These are phyloP conservation scores for Malus hybrid DNA, from an alignment of 331 rosid genomes.

Conservation along the genomic window DNA sequence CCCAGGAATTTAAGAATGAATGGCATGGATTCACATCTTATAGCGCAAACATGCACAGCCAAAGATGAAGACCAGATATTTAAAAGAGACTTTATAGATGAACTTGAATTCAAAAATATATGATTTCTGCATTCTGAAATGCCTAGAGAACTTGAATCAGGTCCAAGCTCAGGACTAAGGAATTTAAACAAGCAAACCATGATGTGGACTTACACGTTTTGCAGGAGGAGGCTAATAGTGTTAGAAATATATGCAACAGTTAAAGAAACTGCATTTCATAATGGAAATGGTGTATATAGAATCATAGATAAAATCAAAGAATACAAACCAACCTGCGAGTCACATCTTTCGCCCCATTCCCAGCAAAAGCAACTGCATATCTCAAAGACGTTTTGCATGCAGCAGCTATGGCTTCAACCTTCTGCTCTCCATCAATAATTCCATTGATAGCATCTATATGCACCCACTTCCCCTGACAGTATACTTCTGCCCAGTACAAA, in stretches of 20 bases:
- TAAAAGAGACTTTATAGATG: background rate
- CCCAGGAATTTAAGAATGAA: background rate
- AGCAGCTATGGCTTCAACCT: constrained; percentile 78
- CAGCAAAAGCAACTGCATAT: constrained; percentile 92
- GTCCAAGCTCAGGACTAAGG: background rate
- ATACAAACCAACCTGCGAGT: constrained; percentile 71
- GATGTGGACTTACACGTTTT: background rate
- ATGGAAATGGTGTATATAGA: background rate
- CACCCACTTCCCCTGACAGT: constrained; percentile 87
- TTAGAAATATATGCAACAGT: constrained; percentile 9
- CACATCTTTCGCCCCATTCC: constrained; percentile 95
- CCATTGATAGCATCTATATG: constrained; percentile 79
- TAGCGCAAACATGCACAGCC: background rate
- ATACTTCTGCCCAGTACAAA: constrained; percentile 91
- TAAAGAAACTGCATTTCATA: background rate
- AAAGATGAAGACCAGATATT: background rate
- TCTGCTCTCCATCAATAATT: constrained; percentile 79
- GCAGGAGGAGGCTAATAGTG: constrained; percentile 1
- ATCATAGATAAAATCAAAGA: background rate
- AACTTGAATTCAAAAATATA: background rate
- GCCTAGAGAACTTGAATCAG: background rate
- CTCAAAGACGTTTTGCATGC: constrained; percentile 82
- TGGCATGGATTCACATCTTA: background rate
- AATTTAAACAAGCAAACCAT: background rate
- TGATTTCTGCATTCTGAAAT: background rate